Conservation (phyloP, 2,329 filamentous ascomycete genomes). For the Ophiostoma novo-ulmi region DNA sequence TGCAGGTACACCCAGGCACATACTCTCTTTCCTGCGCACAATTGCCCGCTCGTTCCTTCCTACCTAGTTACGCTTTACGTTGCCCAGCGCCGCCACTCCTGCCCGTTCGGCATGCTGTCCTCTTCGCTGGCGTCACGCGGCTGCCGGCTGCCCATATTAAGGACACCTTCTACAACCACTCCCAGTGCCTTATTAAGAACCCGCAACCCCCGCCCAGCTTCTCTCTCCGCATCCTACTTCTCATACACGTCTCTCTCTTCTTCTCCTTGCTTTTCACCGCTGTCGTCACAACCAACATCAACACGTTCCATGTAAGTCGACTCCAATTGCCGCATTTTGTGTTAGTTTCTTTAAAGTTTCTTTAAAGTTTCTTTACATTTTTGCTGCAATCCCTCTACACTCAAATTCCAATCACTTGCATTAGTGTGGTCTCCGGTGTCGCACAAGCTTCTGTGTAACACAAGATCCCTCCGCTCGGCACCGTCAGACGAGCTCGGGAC, state of each 20-base stretch:
- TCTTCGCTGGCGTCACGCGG: constrained; percentile 19
- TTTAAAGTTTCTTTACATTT: not conserved
- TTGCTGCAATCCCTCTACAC: not conserved
- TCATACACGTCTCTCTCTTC: constrained; percentile 13
- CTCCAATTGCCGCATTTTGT: not conserved
- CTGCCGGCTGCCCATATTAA: constrained; percentile 21
- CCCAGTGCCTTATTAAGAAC: constrained; percentile 22
- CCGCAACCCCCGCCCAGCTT: constrained; percentile 19
- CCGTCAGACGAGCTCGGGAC: constrained; percentile 5
- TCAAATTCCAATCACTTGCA: not conserved
- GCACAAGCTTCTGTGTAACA: constrained; percentile 14
- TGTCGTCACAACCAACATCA: constrained; percentile 24
- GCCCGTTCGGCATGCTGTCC: constrained; percentile 24
- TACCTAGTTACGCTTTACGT: not conserved
- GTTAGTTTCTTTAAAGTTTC: not conserved
- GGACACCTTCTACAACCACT: constrained; percentile 14
- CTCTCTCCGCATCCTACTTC: constrained; percentile 18
- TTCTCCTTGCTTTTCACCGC: constrained; percentile 23
- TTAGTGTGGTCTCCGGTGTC: constrained; percentile 9
- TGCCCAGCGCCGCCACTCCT: constrained; percentile 14
- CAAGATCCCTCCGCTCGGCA: not conserved
- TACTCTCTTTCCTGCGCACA: not conserved
- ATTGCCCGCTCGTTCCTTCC: constrained; percentile 1
- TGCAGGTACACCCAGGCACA: constrained; percentile 7
- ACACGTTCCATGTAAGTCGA: constrained; percentile 20